These are phyloP conservation scores for Chlamydomonas eustigma DNA, from an alignment of 139 green algal genomes.

Conservation along the genomic window DNA sequence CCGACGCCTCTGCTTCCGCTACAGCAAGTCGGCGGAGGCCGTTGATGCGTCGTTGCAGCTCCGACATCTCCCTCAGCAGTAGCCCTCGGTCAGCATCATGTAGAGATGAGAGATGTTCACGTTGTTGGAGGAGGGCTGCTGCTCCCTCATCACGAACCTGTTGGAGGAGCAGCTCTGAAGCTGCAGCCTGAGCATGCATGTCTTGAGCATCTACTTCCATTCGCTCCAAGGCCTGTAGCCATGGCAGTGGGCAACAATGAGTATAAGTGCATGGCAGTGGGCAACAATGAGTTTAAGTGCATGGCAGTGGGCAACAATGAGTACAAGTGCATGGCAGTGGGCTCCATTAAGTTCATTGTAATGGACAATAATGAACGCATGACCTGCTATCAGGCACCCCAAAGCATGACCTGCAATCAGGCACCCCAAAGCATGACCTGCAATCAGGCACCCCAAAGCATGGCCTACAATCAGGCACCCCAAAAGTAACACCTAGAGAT, in stretches of 20 bases:
- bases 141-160: constrained; percentile 23
- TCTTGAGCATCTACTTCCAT: constrained; percentile 39
- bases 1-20: constrained; percentile 16
- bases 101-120: constrained; percentile 17
- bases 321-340: neutral
- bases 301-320: neutral
- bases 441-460: too few relatives aligned
- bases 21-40: constrained; percentile 6
- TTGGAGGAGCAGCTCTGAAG: constrained; percentile 29
- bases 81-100: constrained; percentile 37
- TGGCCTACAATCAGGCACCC: too few relatives aligned
- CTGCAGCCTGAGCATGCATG: constrained; percentile 34
- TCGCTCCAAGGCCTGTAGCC: constrained; percentile 23
- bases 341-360: too few relatives aligned
- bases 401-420: too few relatives aligned
- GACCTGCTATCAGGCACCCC: too few relatives aligned
- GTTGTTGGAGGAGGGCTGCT: constrained; percentile 22
- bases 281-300: neutral
- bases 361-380: too few relatives aligned
- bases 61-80: constrained; percentile 28
- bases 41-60: constrained; percentile 18
- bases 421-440: too few relatives aligned
- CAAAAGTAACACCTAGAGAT: too few relatives aligned
- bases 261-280: neutral
- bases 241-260: neutral